These are phyloP conservation scores for Oryza meridionalis DNA, from an alignment of 176 grass and related monocot species.

Conservation along the genomic window DNA sequence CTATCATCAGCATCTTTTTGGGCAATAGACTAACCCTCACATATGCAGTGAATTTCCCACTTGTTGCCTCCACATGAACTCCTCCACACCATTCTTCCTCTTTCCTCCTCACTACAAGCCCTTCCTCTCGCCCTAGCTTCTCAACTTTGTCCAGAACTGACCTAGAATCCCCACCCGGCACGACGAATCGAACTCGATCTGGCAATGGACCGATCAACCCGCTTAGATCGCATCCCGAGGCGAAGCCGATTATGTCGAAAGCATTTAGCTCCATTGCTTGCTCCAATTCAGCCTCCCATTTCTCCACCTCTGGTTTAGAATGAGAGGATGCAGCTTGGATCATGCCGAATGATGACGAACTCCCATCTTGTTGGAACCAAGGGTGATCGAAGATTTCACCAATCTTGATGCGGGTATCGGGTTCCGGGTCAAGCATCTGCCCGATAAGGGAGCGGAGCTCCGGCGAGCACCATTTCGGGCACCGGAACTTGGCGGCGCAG, in stretches of 20 bases:
- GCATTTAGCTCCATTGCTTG: constrained; percentile 39
- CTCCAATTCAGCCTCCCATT: constrained; percentile 36
- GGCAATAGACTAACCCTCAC: background rate
- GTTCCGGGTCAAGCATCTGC: constrained; percentile 33
- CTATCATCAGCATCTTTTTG: background rate
- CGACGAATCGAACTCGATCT: constrained; percentile 25
- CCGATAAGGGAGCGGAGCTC: constrained; percentile 37
- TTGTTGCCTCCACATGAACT: background rate
- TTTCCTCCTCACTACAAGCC: constrained; percentile 5
- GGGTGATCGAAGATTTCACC: constrained; percentile 41
- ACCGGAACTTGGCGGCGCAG: constrained; percentile 40
- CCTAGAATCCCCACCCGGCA: background rate
- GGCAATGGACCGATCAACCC: constrained; percentile 35
- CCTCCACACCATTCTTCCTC: constrained; percentile 2
- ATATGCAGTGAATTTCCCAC: background rate
- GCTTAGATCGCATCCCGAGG: constrained; percentile 41
- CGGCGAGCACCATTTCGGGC: constrained; percentile 38
- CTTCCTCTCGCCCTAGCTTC: constrained; percentile 15
- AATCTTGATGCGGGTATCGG: constrained; percentile 29
- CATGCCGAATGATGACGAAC: no score
- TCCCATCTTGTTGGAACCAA: constrained; percentile 35
- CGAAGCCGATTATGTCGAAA: constrained; percentile 49
- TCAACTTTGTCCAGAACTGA: constrained; percentile 6
- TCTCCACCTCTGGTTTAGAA: background rate
- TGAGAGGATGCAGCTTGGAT: background rate